Base-by-base conservation (phyloP, 352 stramenopile genomes). In the Phytophthora sojae region DNA sequence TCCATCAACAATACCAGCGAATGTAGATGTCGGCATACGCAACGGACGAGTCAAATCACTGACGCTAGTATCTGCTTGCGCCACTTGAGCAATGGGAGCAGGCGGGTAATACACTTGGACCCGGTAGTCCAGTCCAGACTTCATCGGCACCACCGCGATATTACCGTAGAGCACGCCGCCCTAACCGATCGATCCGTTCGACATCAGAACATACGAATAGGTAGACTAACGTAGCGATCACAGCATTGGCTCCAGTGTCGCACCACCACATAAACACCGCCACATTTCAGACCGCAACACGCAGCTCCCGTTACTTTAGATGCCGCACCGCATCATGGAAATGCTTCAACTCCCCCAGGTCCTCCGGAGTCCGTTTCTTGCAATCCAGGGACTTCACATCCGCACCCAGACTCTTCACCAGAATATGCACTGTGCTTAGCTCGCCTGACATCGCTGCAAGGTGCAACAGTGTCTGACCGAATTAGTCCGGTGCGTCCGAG, bases 401-500 rank as follows among this genome's bases (percentile, higher is more conserved):
- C 11, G 80, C 86, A 51, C 95, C 86, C 26, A 95, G 70, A 51
- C 88, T 88, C 71, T 96, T 84, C 0, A 95, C 82, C 0, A 96
- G 72, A 59, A 86, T 95, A 68, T 95, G 81, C 9, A 96, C 88
- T 0, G 83, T 91, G 2, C 70, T 69, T 7, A 92, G 72, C 49
- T 93, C 80, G 3, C 89, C 89, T 19, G 85, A 77, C 83, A 93
- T 92, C 0, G 89, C 86, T 6, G 89, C 89, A 29, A 96, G 80
- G 62, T 96, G 89, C 68, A 96, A 59, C 12, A 88, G 89, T n/a
- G 85, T 94, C 73, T 95, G 88, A 2, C 89, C 88, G 58, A 87
- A 96, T 0, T 75, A 70, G 47, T 96, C 89, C 9, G 83, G 79
- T 6, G 67, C 75, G 59, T 93, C 85, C 0, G 80, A 86, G 25